Conservation (phyloP, 805 yeast genomes). For the Candida mattraensis region DNA sequence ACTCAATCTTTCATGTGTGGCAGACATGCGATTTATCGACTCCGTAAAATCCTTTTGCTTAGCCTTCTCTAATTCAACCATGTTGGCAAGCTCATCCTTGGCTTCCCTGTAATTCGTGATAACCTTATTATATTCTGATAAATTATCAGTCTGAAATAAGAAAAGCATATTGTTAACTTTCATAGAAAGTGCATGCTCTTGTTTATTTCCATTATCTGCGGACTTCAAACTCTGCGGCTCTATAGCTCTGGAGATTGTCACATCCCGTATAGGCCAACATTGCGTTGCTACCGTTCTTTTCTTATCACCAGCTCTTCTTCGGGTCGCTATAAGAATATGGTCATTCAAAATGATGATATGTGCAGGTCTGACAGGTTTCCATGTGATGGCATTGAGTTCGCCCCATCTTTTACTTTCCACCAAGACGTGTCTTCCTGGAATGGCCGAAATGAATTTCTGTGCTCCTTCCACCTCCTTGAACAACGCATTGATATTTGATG, state of each 20-base stretch:
- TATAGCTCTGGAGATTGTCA: slow-evolving; percentile 43
- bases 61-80: slow-evolving; percentile 49
- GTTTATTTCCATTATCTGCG: slow-evolving; percentile 8
- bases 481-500: slow-evolving; percentile 61
- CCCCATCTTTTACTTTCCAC: slow-evolving; percentile 83
- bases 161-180: slow-evolving; percentile 35
- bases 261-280: slow-evolving; percentile 74
- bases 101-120: slow-evolving; percentile 59
- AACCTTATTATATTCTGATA: slow-evolving; percentile 56
- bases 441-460: slow-evolving; percentile 69
- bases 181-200: slow-evolving; percentile 21
- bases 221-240: slow-evolving; percentile 4
- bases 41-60: slow-evolving; percentile 44
- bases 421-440: slow-evolving; percentile 78
- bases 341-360: slow-evolving; percentile 81
- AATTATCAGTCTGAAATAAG: slow-evolving; percentile 60
- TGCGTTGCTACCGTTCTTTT: slow-evolving; percentile 59
- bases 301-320: slow-evolving; percentile 41
- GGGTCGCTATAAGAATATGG: slow-evolving; percentile 69
- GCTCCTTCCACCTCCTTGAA: slow-evolving; percentile 91
- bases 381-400: slow-evolving; percentile 81
- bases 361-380: slow-evolving; percentile 74
- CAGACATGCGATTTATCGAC: slow-evolving; percentile 43
- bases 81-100: slow-evolving; percentile 56
- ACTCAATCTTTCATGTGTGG: slow-evolving; percentile 21